phyloP scores from a whole-genome alignment of 2,329 filamentous ascomycete species.

The Xylariaceae sp. region DNA sequence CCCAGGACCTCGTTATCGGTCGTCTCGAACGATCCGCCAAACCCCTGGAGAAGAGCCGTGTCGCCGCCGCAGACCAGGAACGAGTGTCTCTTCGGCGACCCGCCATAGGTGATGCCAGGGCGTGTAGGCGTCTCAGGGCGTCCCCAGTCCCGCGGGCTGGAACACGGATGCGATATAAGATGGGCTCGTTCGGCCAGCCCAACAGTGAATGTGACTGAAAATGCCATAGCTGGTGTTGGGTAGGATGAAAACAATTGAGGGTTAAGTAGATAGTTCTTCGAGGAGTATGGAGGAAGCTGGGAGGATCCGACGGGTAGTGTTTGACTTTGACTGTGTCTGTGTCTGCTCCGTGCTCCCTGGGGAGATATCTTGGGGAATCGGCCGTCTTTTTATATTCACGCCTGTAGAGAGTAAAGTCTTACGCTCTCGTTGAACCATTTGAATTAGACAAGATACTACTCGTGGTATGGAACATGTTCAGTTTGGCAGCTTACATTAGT shows the following conservation, averaged over 20 bases:
- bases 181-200: conserved; percentile 7
- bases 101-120: conserved; percentile 2
- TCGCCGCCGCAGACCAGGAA: conserved; percentile 4
- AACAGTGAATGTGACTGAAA: conserved; percentile 1
- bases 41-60: conserved; percentile 1
- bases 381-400: conserved; percentile 1
- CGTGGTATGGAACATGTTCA: too few species aligned
- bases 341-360: not conserved
- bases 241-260: not conserved
- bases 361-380: not conserved
- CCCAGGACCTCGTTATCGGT: conserved; percentile 1
- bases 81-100: not conserved
- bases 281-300: too few species aligned
- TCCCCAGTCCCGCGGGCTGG: not conserved
- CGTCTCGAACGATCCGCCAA: conserved; percentile 2
- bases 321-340: too few species aligned
- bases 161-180: conserved; percentile 10
- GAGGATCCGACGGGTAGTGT: too few species aligned
- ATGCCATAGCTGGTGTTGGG: not conserved
- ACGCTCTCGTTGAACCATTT: not conserved
- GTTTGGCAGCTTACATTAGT: too few species aligned
- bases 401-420: not conserved
- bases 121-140: conserved; percentile 3
- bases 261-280: too few species aligned
- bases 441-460: not conserved